A percentile compares a stretch with the other conserved stretches of the same genome.
phyloP scores from a whole-genome alignment of 2,329 filamentous ascomycete genomes.

The Lecanicillium sp. region DNA sequence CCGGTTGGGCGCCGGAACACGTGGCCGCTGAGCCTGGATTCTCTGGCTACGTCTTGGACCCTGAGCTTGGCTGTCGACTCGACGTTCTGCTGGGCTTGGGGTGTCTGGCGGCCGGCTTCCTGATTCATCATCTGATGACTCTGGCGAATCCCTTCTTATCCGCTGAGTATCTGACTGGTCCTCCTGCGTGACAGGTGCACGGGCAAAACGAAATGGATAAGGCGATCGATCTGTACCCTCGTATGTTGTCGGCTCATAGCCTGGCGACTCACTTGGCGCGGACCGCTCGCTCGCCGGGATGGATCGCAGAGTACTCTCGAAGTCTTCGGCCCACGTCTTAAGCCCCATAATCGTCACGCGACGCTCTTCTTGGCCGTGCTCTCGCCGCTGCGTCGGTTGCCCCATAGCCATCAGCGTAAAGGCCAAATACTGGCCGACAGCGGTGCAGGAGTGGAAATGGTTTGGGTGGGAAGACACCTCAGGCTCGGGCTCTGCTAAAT shows the following conservation, averaged over 20 bases:
- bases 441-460: neutral
- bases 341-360: conserved; percentile 5
- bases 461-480: conserved; percentile 2
- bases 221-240: conserved; percentile 13
- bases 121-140: neutral
- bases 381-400: conserved; percentile 1
- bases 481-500: conserved; percentile 1
- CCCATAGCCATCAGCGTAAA: conserved; percentile 7
- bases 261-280: conserved; percentile 9
- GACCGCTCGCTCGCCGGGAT: conserved; percentile 13
- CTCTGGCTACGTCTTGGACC: conserved; percentile 14
- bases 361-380: conserved; percentile 14
- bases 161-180: neutral
- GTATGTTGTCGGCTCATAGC: conserved; percentile 14
- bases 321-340: conserved; percentile 16
- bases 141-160: conserved; percentile 9
- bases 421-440: conserved; percentile 7
- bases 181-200: neutral
- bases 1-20: neutral
- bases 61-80: neutral
- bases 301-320: conserved; percentile 15
- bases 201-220: neutral
- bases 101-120: neutral
- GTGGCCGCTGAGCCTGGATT: conserved; percentile 8
- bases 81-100: conserved; percentile 5